Evolutionary conservation across 1,284 basidiomycete genomes (phyloP).

Genomic region (Stereum hirsutum): DNA sequence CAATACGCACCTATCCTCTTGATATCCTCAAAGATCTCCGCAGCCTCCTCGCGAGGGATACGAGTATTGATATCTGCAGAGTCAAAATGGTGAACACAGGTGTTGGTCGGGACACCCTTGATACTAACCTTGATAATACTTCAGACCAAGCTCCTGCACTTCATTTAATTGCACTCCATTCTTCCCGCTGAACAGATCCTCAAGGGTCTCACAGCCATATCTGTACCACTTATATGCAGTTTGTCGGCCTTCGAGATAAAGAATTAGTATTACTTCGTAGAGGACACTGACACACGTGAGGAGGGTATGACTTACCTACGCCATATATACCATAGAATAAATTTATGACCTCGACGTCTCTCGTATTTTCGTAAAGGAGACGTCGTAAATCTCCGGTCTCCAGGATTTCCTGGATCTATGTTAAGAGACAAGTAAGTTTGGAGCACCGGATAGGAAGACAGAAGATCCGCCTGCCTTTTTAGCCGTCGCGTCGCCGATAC

Average conservation of each 20-base stretch:
- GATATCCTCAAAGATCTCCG: conserved; percentile 63
- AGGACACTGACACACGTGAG: neutral
- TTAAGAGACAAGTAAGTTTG: neutral
- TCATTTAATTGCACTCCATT: conserved; percentile 51
- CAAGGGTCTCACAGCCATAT: conserved; percentile 69
- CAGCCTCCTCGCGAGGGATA: conserved; percentile 81
- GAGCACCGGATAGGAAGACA: neutral
- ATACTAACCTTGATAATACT: conserved; percentile 63
- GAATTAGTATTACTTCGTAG: neutral
- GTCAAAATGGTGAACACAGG: neutral
- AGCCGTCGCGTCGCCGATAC: conserved; percentile 71
- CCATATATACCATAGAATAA: conserved; percentile 78
- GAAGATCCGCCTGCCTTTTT: conserved; percentile 44
- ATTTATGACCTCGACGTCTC: conserved; percentile 41
- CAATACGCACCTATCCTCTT: conserved; percentile 47
- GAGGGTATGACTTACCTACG: conserved; percentile 45
- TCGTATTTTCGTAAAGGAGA: conserved; percentile 53
- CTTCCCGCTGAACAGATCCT: conserved; percentile 57
- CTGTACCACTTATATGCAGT: conserved; percentile 68
- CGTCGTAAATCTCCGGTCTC: conserved; percentile 57
- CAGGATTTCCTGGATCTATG: conserved; percentile 71
- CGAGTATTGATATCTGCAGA: conserved; percentile 59
- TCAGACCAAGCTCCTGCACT: conserved; percentile 68
- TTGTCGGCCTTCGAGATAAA: conserved; percentile 33
- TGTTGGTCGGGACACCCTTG: neutral